phyloP scores from a whole-genome alignment of 2,329 filamentous ascomycete genomes.

The Stagonosporopsis vannaccii region DNA sequence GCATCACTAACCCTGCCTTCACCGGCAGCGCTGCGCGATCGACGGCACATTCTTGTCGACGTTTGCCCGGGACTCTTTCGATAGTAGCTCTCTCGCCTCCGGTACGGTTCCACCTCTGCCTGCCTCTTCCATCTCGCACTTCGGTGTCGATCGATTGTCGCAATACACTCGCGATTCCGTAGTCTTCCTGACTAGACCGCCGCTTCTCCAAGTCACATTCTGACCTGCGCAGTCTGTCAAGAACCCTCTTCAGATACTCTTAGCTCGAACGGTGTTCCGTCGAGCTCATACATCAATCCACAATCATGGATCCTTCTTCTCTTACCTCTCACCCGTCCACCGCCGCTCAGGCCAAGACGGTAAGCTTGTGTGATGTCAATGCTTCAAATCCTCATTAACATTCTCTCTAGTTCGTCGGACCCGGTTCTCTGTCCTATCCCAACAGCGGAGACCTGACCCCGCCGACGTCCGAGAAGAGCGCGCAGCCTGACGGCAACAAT shows the following conservation, averaged over 20 bases:
- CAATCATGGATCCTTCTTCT: constrained; percentile 74
- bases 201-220: constrained; percentile 38
- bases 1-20: constrained; percentile 37
- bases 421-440: constrained; percentile 90
- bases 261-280: constrained; percentile 40
- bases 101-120: constrained; percentile 54
- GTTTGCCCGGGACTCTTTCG: constrained; percentile 90
- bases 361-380: constrained; percentile 40
- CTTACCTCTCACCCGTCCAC: constrained; percentile 91
- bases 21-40: constrained; percentile 31
- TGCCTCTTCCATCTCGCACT: constrained; percentile 24
- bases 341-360: constrained; percentile 88
- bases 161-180: constrained; percentile 40
- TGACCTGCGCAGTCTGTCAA: constrained; percentile 48
- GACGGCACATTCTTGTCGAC: constrained; percentile 51
- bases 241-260: constrained; percentile 35
- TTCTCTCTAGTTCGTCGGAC: constrained; percentile 71
- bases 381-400: constrained; percentile 31
- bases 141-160: constrained; percentile 44
- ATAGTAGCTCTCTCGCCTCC: constrained; percentile 91
- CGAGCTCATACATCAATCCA: constrained; percentile 36
- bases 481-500: constrained; percentile 58
- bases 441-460: constrained; percentile 82
- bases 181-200: constrained; percentile 38
- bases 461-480: constrained; percentile 75